Conservation (phyloP, 2,329 filamentous ascomycete species). For the Calonectria ilicicola region DNA sequence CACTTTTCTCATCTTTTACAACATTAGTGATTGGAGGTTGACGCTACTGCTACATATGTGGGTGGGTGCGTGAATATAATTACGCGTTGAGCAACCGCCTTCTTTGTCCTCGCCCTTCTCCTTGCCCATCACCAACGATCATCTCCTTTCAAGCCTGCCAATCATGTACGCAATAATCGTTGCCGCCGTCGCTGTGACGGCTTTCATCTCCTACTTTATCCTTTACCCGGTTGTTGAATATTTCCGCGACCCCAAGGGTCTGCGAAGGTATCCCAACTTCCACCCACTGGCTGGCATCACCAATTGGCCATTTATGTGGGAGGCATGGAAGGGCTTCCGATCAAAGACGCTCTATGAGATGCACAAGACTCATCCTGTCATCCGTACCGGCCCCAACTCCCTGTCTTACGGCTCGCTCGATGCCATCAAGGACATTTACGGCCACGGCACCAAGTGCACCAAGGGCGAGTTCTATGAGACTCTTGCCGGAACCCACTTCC, state of each 20-base stretch:
- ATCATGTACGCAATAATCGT: conserved; percentile 37
- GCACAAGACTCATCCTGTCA: conserved; percentile 55
- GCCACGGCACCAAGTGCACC: conserved; percentile 60
- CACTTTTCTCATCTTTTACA: background rate
- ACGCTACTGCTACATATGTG: no score
- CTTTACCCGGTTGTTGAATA: conserved; percentile 32
- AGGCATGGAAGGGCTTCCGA: conserved; percentile 51
- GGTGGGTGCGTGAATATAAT: conserved; percentile 17
- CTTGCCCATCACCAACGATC: background rate
- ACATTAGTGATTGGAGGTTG: background rate
- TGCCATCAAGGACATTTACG: conserved; percentile 51
- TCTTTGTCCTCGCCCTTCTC: background rate
- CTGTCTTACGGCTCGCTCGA: conserved; percentile 39
- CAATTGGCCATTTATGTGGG: conserved; percentile 34
- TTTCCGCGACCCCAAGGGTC: conserved; percentile 52
- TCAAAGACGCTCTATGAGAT: conserved; percentile 59
- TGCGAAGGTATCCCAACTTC: conserved; percentile 38
- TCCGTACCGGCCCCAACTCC: conserved; percentile 43
- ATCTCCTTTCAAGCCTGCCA: background rate
- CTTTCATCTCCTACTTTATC: conserved; percentile 30
- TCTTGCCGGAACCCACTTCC: conserved; percentile 60
- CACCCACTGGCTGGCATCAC: conserved; percentile 36
- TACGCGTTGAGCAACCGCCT: background rate
- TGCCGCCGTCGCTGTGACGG: conserved; percentile 13
- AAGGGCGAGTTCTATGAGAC: conserved; percentile 62